These are phyloP conservation scores for Juglanconis juglandina DNA, from an alignment of 2,329 filamentous ascomycete genomes.

Conservation along the genomic window DNA sequence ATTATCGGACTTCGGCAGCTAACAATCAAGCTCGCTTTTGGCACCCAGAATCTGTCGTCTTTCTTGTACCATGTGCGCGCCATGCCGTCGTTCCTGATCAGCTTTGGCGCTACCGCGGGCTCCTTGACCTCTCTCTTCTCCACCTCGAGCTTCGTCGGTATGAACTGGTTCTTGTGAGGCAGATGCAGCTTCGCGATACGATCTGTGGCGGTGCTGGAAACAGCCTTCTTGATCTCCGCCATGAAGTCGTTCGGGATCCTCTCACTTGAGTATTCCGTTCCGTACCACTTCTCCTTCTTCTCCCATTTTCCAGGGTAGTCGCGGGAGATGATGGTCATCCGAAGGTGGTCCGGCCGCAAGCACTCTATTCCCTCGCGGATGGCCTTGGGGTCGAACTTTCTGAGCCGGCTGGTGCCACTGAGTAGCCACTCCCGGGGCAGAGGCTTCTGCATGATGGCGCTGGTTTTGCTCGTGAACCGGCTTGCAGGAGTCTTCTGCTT, in stretches of 20 bases:
- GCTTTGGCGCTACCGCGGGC: slow-evolving; percentile 68
- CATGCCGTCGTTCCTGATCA: slow-evolving; percentile 79
- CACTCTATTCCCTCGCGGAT: slow-evolving; percentile 72
- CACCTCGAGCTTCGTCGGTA: slow-evolving; percentile 87
- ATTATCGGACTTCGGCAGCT: slow-evolving; percentile 76
- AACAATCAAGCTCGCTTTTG: slow-evolving; percentile 83
- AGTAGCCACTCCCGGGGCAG: slow-evolving; percentile 83
- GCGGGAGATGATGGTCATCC: slow-evolving; percentile 77
- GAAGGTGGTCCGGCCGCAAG: slow-evolving; percentile 84
- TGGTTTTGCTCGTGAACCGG: slow-evolving; percentile 81
- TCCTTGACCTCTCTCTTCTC: slow-evolving; percentile 87
- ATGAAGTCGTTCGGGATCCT: slow-evolving; percentile 75
- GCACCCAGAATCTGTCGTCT: slow-evolving; percentile 97
- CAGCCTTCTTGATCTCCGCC: slow-evolving; percentile 63
- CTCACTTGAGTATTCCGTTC: slow-evolving; percentile 85
- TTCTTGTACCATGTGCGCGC: slow-evolving; percentile 96
- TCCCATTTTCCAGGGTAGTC: slow-evolving; percentile 82
- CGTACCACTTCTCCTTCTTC: slow-evolving; percentile 93
- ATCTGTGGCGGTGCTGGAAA: slow-evolving; percentile 51
- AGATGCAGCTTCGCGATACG: slow-evolving; percentile 73
- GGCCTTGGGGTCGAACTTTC: slow-evolving; percentile 73
- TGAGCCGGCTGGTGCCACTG: slow-evolving; percentile 71
- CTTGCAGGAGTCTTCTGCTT: slow-evolving; percentile 88
- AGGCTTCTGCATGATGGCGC: slow-evolving; percentile 86
- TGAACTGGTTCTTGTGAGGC: slow-evolving; percentile 92